Evolutionary conservation across 2,329 filamentous ascomycete genomes (phyloP).

Genomic region (Pseudogymnoascus sp.): DNA sequence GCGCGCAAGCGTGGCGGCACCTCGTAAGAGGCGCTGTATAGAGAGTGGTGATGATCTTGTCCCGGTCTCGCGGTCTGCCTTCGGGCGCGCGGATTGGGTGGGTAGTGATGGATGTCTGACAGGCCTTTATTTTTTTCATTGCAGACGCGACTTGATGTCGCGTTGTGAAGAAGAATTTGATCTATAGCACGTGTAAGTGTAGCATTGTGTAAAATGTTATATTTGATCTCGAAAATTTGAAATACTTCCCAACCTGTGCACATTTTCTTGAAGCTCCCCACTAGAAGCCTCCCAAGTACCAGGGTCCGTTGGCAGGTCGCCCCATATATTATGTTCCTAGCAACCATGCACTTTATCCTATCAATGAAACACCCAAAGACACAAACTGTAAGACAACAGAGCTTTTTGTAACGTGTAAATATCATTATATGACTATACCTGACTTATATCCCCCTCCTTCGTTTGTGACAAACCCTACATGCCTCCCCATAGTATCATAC

Average conservation of each 20-base stretch:
- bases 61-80: slow-evolving; percentile 62
- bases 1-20: slow-evolving; percentile 53
- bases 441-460: not conserved
- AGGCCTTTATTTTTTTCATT: slow-evolving; percentile 54
- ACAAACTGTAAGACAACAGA: not conserved
- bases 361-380: not conserved
- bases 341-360: not conserved
- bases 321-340: not conserved
- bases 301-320: not conserved
- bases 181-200: not conserved
- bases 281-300: not conserved
- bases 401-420: not conserved
- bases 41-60: slow-evolving; percentile 94
- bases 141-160: slow-evolving; percentile 38
- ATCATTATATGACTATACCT: slow-evolving; percentile 6
- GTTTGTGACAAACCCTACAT: slow-evolving; percentile 3
- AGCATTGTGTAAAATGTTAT: not conserved
- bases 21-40: slow-evolving; percentile 50
- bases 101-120: slow-evolving; percentile 87
- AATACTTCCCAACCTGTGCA: too few relatives aligned
- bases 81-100: slow-evolving; percentile 71
- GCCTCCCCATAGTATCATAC: not conserved
- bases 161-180: slow-evolving; percentile 43
- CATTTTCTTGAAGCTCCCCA: not conserved
- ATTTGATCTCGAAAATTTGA: not conserved